phyloP scores from a whole-genome alignment of 768 basidiomycete species.

The Hypholoma fasciculare region DNA sequence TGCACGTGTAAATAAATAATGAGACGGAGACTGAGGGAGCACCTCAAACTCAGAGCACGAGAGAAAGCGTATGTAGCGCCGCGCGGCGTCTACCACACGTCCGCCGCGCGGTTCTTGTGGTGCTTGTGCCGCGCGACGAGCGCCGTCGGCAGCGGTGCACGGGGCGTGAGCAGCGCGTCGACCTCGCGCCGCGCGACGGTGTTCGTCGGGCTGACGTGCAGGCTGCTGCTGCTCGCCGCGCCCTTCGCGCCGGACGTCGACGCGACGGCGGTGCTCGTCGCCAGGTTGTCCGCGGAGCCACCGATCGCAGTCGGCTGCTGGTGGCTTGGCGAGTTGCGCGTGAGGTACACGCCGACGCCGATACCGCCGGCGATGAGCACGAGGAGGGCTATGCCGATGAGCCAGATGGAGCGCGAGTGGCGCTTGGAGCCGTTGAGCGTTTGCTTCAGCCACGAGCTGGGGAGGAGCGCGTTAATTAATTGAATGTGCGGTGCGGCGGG shows the following conservation, averaged over 20 bases:
- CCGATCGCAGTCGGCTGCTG: conserved; percentile 63
- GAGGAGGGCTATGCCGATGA: conserved; percentile 61
- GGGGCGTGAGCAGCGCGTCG: background rate
- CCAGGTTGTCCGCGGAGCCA: conserved; percentile 42
- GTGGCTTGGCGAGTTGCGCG: conserved; percentile 50
- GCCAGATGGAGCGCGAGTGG: conserved; percentile 69
- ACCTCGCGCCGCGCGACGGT: conserved; percentile 45
- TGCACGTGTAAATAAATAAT: background rate
- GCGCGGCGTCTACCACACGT: background rate
- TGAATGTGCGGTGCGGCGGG: background rate
- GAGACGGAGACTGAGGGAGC: background rate
- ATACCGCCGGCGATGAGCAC: conserved; percentile 54
- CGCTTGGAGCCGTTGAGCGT: conserved; percentile 53
- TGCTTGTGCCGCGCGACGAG: background rate
- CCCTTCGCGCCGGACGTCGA: conserved; percentile 20
- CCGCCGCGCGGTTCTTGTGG: background rate
- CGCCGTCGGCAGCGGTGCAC: conserved; percentile 1
- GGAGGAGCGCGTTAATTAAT: background rate
- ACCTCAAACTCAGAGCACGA: background rate
- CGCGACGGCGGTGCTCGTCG: conserved; percentile 26
- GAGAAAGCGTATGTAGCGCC: background rate
- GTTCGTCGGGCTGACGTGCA: conserved; percentile 60
- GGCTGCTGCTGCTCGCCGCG: conserved; percentile 24
- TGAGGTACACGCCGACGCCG: conserved; percentile 58
- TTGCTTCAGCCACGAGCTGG: conserved; percentile 68